Base-by-base conservation (phyloP, 306 rosid species). In the Castanea mollissima region DNA sequence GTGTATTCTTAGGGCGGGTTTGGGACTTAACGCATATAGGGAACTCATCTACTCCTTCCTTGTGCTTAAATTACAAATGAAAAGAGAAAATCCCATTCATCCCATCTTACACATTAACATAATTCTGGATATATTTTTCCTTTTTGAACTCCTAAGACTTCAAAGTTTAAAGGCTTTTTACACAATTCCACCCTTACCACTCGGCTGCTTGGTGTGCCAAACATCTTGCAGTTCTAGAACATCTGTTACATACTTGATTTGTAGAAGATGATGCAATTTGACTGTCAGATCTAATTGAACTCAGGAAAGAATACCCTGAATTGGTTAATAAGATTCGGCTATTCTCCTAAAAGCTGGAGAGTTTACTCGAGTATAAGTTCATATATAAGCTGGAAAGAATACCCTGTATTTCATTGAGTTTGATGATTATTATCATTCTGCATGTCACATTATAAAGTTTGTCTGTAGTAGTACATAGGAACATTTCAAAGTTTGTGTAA, bases 351-450 rank as follows among this genome's bases (percentile, higher is more conserved):
- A 31, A 1, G 69, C 4, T 63, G 69, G 14, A 21, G 41, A 63
- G 41, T 63, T 63, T 29, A 63, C 16, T 63, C 21, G 41, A 27
- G n/a, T 20, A 41, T 72, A 59, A 64, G 11, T 73, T 63, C 54
- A 54, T 69, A 25, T 64, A 4, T 44, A 14, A 46, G 38, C 2
- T 41, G 46, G 46, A 41, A 41, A 41, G 46, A 41, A 41, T 41
- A 41, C 46, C 46, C 38, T 1, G 46, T 55, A 23, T 76, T 25
- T 10, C 38, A 63, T 20, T 71, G 12, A 52, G 54, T 6, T 69
- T 81, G 72, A 21, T 29, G 55, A 80, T 29, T 49, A 75, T 46
- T 19, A 64, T 62, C 38, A 35, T 76, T 31, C 35, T 69, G 74
- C 81, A 63, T 27, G 65, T 62, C 46, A 76, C 71, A 63, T 12